These are phyloP conservation scores for Salvia miltiorrhiza DNA, from an alignment of 257 asterid genomes.

Conservation along the genomic window DNA sequence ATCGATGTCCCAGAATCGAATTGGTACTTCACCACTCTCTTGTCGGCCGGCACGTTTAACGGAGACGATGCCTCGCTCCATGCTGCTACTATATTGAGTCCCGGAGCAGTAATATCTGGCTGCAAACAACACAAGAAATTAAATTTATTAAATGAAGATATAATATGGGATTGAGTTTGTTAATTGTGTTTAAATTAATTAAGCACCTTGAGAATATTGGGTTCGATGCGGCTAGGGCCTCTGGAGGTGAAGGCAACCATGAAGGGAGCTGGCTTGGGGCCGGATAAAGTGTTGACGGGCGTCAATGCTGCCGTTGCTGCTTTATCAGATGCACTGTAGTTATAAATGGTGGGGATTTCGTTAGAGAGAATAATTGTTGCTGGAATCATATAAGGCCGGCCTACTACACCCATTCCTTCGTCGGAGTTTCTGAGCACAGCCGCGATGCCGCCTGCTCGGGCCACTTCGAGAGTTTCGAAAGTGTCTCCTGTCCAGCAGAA, in stretches of 20 bases:
- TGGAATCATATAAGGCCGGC: conserved; percentile 27
- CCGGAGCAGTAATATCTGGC: conserved; percentile 83
- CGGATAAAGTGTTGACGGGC: conserved; percentile 10
- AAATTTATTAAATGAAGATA: too few species aligned
- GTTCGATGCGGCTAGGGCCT: conserved; percentile 34
- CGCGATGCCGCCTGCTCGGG: conserved; percentile 50
- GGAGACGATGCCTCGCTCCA: conserved; percentile 53
- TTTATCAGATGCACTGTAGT: conserved; percentile 17
- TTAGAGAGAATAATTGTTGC: conserved; percentile 12
- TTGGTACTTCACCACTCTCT: conserved; percentile 30
- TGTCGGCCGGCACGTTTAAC: conserved; percentile 14
- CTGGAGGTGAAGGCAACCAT: conserved; percentile 36
- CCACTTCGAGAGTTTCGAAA: conserved; percentile 33
- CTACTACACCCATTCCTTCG: conserved; percentile 22
- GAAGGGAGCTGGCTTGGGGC: conserved; percentile 36
- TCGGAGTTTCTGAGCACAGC: conserved; percentile 25
- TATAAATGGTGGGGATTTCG: background rate
- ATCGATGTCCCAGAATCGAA: conserved; percentile 44
- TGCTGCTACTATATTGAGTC: conserved; percentile 63
- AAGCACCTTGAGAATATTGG: conserved; percentile 42
- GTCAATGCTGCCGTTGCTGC: background rate
- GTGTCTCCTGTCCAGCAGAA: conserved; percentile 27
- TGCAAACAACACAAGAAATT: conserved; percentile 13
- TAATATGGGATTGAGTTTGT: too few species aligned
- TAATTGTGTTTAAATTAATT: too few species aligned